A percentile compares a stretch with the other conserved stretches of the same genome.
phyloP scores from a whole-genome alignment of 208 protist species.

The Acanthamoeba royreba region DNA sequence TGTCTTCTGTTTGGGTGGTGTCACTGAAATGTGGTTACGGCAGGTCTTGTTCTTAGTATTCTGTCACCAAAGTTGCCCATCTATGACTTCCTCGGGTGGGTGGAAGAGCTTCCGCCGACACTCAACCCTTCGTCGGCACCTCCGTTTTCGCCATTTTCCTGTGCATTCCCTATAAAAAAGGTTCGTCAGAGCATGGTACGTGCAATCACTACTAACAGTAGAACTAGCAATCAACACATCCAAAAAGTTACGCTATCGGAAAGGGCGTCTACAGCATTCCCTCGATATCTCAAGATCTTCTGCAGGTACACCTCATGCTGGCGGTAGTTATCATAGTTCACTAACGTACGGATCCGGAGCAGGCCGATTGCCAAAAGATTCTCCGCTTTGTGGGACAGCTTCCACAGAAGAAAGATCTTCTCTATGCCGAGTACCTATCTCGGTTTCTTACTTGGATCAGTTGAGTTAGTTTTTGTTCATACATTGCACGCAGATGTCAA shows the following conservation, averaged over 20 bases:
- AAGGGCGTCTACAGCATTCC: not conserved
- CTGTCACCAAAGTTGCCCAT: not conserved
- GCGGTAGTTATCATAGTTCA: not conserved
- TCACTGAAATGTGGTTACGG: not conserved
- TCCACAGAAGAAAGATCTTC: not conserved
- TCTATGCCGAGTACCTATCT: not conserved
- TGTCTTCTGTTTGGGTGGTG: not conserved
- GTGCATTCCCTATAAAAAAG: constrained; percentile 20
- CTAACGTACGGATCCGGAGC: not conserved
- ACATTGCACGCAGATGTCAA: not conserved
- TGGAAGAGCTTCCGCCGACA: not conserved
- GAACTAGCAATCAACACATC: not conserved
- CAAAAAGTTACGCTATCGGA: constrained; percentile 24
- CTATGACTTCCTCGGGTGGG: not conserved
- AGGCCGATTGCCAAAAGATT: not conserved
- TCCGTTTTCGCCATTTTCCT: not conserved
- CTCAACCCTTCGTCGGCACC: not conserved
- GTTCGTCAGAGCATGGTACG: not conserved
- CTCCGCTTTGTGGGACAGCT: not conserved
- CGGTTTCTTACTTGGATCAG: not conserved
- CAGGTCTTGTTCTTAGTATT: not conserved
- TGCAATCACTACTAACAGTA: not conserved
- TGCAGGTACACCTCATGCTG: not conserved
- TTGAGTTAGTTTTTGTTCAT: not conserved
- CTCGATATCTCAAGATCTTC: not conserved